phyloP scores from a whole-genome alignment of 2,329 filamentous ascomycete genomes.

The Phoma sp. region DNA sequence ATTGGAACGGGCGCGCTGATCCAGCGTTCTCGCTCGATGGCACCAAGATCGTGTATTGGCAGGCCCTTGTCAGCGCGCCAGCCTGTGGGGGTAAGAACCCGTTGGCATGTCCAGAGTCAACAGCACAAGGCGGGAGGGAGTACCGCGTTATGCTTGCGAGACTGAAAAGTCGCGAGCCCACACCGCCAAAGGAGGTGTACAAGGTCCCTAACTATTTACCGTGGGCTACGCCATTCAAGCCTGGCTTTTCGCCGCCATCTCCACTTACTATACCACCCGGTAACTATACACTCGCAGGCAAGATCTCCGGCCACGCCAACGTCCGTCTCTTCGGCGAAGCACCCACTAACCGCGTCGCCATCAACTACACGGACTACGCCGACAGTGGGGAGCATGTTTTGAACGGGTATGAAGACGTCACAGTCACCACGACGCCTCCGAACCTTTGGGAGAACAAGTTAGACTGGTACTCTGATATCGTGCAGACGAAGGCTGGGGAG shows the following conservation, averaged over 20 bases:
- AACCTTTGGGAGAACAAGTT: constrained; percentile 32
- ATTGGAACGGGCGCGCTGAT: constrained; percentile 59
- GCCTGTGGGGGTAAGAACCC: constrained; percentile 55
- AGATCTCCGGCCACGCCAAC: constrained; percentile 19
- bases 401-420: constrained; percentile 47
- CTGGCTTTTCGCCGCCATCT: constrained; percentile 11
- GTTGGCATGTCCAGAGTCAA: constrained; percentile 51
- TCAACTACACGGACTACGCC: constrained; percentile 48
- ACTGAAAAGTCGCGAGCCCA: constrained; percentile 44
- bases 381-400: constrained; percentile 45
- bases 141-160: constrained; percentile 54
- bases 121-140: constrained; percentile 47
- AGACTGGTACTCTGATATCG: constrained; percentile 51
- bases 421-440: constrained; percentile 11
- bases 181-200: constrained; percentile 24
- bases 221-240: constrained; percentile 45
- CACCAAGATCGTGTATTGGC: constrained; percentile 53
- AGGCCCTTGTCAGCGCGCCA: constrained; percentile 49
- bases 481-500: constrained; percentile 37
- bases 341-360: constrained; percentile 36
- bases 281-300: constrained; percentile 20
- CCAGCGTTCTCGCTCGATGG: constrained; percentile 52
- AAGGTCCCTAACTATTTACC: constrained; percentile 40
- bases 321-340: constrained; percentile 20
- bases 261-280: constrained; percentile 5